Base-by-base conservation (phyloP, 305 asterid species). In the Ilex paraguariensis region DNA sequence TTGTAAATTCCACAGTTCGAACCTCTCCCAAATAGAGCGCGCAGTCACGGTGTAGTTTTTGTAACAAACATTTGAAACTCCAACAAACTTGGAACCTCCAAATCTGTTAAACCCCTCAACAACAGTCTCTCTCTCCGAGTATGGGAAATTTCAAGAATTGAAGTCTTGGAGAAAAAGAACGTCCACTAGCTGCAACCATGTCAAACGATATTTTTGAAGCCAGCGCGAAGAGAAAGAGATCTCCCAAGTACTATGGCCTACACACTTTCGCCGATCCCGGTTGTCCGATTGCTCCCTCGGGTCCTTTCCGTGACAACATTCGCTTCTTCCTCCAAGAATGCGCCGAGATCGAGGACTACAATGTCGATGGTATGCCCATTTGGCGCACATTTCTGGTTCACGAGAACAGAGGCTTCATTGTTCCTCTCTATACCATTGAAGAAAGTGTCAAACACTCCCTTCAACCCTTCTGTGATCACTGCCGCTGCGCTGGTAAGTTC, bases 351-450 rank as follows among this genome's bases (percentile, higher is more conserved):
- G 84, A 83, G 82, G 85, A 71, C 48, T 79, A 82, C 70, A 70
- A 68, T 16, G 55, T 85, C 6, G 88, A 76, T 9, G 89, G 89
- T 30, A 83, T 79, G 91, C 74, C 82, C 3, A 65, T 89, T 51
- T 87, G 91, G 93, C 70, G 77, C 69, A 89, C 97, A 0, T 82
- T 81, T 63, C 49, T 92, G 71, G 93, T 89, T 1, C 83, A 85
- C 28, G 88, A 89, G 73, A 78, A 30, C 17, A 79, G 67, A 49
- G 96, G 89, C 13, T 56, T 79, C 4, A 86, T 85, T 15, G 70
- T 88, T 66, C 98, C 98, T 8, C 79, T 91, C 14, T 91, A 78
- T 81, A 81, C 96, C 7, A 72, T 88, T 61, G 95, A 91, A 74
- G 96, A 91, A 68, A 70, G 77, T 16, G 95, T 88, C 8, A 66